phyloP scores from a whole-genome alignment of 2,329 filamentous ascomycete species.

The Monilinia laxa region DNA sequence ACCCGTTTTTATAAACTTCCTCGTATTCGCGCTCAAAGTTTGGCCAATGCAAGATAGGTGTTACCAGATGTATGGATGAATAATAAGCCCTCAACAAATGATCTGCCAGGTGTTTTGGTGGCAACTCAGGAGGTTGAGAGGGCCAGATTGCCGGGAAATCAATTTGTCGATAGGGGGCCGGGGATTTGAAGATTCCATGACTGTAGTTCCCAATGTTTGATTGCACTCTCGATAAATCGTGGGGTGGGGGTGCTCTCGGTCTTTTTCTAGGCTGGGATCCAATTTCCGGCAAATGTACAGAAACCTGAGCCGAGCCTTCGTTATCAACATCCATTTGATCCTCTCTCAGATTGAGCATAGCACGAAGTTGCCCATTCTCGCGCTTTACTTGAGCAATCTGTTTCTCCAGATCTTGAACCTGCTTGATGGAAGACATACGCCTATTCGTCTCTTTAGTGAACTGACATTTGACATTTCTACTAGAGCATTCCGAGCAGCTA shows the following conservation, averaged over 20 bases:
- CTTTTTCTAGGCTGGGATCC: constrained; percentile 65
- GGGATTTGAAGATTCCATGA: constrained; percentile 76
- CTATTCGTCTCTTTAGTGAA: constrained; percentile 99
- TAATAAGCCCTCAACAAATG: constrained; percentile 75
- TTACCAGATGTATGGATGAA: constrained; percentile 71
- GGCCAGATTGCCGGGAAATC: constrained; percentile 51
- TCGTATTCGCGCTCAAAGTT: constrained; percentile 76
- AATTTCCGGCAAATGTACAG: constrained; percentile 62
- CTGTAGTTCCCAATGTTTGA: constrained; percentile 71
- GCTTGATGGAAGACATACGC: constrained; percentile 98
- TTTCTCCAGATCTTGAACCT: constrained; percentile 94
- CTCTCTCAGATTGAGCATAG: constrained; percentile 53
- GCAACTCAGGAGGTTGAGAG: constrained; percentile 62
- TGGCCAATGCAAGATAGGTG: constrained; percentile 87
- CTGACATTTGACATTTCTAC: constrained; percentile 93
- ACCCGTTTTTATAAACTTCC: constrained; percentile 66
- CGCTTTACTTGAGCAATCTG: constrained; percentile 78
- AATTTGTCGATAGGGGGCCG: constrained; percentile 63
- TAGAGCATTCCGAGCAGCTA: constrained; percentile 96
- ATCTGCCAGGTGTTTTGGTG: constrained; percentile 67
- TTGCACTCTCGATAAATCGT: constrained; percentile 70
- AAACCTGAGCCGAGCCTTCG: constrained; percentile 44
- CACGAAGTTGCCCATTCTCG: constrained; percentile 73
- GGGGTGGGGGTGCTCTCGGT: constrained; percentile 58
- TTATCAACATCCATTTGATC: constrained; percentile 47